Base-by-base conservation (phyloP, 306 rosid species). In the Senna tora region DNA sequence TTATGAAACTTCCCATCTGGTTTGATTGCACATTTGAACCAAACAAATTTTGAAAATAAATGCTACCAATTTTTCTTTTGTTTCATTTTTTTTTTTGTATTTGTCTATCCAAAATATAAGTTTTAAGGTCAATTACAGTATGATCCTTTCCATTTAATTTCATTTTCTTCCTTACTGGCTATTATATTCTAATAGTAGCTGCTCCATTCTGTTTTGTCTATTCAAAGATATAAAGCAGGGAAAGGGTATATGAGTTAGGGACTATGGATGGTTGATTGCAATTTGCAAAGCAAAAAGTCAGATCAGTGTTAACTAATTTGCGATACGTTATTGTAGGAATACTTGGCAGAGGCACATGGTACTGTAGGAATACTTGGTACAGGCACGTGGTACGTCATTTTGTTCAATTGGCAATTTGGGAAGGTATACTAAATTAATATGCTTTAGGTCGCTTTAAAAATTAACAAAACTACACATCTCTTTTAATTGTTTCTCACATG, bases 241-340 rank as follows among this genome's bases (percentile, higher is more conserved):
- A 39, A 56, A 65, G 34, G 46, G 32, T 50, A 56, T 34, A 15
- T 28, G 28, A 32, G 33, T 50, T 69, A 51, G 11, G 14, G 20
- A n/a, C 36, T 19, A n/a, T 49, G 53, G 7, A 10, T n/a, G 21
- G 38, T 28, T 49, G 61, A 32, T 69, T 55, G 53, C 45, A 55
- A 77, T 20, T 45, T 50, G n/a, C 6, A 1, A 25, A 45, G 55
- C 20, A 22, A 78, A 47, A 71, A 41, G 25, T 42, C 16, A 53
- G 36, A 33, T 6, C 3, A 33, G 38, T n/a, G n/a, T n/a, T n/a
- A n/a, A n/a, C n/a, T n/a, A n/a, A n/a, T n/a, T n/a, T n/a, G n/a
- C n/a, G n/a, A n/a, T n/a, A n/a, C n/a, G n/a, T n/a, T n/a, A n/a
- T n/a, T n/a, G n/a, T n/a, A n/a, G n/a, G n/a, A n/a, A n/a, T n/a